phyloP scores from a whole-genome alignment of 2,329 filamentous ascomycete genomes.

The Monosporascus sp. region DNA sequence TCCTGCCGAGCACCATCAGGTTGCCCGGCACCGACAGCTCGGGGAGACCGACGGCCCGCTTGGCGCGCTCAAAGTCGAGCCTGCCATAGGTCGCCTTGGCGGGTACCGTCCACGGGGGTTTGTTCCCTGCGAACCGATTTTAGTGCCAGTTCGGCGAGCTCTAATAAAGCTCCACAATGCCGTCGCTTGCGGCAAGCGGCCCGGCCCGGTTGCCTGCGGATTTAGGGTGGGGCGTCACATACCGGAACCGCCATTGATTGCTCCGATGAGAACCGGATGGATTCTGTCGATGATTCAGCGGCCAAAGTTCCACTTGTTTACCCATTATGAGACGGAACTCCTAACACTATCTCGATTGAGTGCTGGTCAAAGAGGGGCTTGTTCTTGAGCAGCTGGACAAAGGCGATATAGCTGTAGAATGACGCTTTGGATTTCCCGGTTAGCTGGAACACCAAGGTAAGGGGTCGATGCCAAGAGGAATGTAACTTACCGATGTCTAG shows the following conservation, averaged over 20 bases:
- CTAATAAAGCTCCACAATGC: too few species aligned
- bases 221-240: slow-evolving; percentile 9
- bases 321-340: slow-evolving; percentile 20
- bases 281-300: slow-evolving; percentile 40
- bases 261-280: slow-evolving; percentile 67
- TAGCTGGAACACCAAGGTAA: too few species aligned
- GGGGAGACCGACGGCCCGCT: slow-evolving; percentile 32
- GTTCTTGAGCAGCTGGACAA: slow-evolving; percentile 55
- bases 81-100: slow-evolving; percentile 58
- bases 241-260: slow-evolving; percentile 57
- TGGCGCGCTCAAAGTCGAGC: slow-evolving; percentile 36
- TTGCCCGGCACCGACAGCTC: slow-evolving; percentile 34
- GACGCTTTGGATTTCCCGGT: slow-evolving; percentile 48
- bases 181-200: not conserved
- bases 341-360: slow-evolving; percentile 60
- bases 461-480: not conserved
- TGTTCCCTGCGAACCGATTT: slow-evolving; percentile 48
- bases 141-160: too few species aligned
- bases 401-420: slow-evolving; percentile 51
- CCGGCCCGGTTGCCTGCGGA: not conserved
- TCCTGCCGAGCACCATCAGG: slow-evolving; percentile 39
- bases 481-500: slow-evolving; percentile 57
- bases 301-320: not conserved
- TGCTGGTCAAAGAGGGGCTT: slow-evolving; percentile 49
- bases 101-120: slow-evolving; percentile 66